Conservation (phyloP, 2,329 filamentous ascomycete species). For the Pyrenophora teres region DNA sequence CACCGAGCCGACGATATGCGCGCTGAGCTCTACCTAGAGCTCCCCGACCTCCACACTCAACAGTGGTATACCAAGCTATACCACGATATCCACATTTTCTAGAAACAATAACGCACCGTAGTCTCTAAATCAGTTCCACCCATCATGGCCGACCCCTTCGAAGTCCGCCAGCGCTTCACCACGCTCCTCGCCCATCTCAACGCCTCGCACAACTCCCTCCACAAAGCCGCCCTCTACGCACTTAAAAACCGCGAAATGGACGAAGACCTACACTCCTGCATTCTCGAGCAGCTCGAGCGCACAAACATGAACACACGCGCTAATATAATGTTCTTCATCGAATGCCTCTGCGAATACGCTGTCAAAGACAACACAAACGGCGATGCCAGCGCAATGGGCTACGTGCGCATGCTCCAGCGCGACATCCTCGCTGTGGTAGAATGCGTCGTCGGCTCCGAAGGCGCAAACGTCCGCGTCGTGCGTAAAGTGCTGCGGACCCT, state of each 20-base stretch:
- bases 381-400: constrained; percentile 69
- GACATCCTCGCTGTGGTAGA: constrained; percentile 93
- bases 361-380: constrained; percentile 73
- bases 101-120: background rate
- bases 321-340: constrained; percentile 99
- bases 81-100: background rate
- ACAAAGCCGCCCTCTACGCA: constrained; percentile 93
- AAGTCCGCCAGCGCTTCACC: constrained; percentile 97
- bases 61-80: background rate
- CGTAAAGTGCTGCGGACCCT: constrained; percentile 77
- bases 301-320: constrained; percentile 96
- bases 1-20: constrained; percentile 29
- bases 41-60: constrained; percentile 6
- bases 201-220: constrained; percentile 83
- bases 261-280: constrained; percentile 96
- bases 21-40: constrained; percentile 5
- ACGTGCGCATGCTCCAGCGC: constrained; percentile 91
- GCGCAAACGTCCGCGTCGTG: constrained; percentile 89
- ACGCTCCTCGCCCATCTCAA: constrained; percentile 87
- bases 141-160: constrained; percentile 84
- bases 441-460: constrained; percentile 88
- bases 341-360: constrained; percentile 88
- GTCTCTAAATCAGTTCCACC: background rate
- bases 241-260: constrained; percentile 93
- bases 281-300: constrained; percentile 91